A percentile compares a stretch with the other conserved stretches of the same genome.
Conservation (phyloP, 768 basidiomycete genomes). For the Astraeus odoratus region DNA sequence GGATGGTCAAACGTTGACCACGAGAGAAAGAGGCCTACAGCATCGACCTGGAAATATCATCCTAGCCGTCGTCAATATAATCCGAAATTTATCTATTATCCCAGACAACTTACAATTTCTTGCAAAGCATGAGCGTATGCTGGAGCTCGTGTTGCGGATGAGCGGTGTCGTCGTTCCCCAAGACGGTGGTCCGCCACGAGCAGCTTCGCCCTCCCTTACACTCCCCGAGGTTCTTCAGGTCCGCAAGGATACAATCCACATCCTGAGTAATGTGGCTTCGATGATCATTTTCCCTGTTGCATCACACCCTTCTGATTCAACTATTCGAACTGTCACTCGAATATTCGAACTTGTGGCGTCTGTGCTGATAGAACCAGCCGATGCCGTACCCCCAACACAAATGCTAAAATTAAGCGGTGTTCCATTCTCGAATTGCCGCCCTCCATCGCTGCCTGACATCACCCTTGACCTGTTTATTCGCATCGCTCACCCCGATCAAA, state of each 20-base stretch:
- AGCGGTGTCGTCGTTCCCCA: slow-evolving; percentile 40
- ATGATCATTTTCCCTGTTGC: slow-evolving; percentile 41
- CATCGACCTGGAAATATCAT: slow-evolving; percentile 62
- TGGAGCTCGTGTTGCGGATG: slow-evolving; percentile 65
- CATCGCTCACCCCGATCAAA: slow-evolving; percentile 67
- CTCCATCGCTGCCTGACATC: slow-evolving; percentile 57
- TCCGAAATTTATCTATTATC: slow-evolving; percentile 80
- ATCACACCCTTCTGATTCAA: slow-evolving; percentile 33
- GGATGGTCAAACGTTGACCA: slow-evolving; percentile 39
- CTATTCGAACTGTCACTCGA: slow-evolving; percentile 45
- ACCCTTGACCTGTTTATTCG: slow-evolving; percentile 86
- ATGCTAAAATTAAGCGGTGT: slow-evolving; percentile 48
- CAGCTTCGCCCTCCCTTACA: slow-evolving; percentile 55
- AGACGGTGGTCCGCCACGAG: slow-evolving; percentile 28
- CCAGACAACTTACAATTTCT: slow-evolving; percentile 65
- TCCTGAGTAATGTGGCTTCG: slow-evolving; percentile 55
- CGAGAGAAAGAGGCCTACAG: slow-evolving; percentile 44
- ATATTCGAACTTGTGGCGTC: slow-evolving; percentile 66
- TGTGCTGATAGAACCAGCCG: slow-evolving; percentile 63
- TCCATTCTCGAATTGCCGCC: slow-evolving; percentile 37
- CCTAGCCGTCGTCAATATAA: slow-evolving; percentile 65
- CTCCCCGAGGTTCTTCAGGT: slow-evolving; percentile 63
- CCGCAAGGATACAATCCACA: slow-evolving; percentile 71
- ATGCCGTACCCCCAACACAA: slow-evolving; percentile 57
- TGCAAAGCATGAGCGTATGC: slow-evolving; percentile 53